These are phyloP conservation scores for Oehlia diaphana DNA, from an alignment of 192 early-diverging fungal species.

Conservation along the genomic window DNA sequence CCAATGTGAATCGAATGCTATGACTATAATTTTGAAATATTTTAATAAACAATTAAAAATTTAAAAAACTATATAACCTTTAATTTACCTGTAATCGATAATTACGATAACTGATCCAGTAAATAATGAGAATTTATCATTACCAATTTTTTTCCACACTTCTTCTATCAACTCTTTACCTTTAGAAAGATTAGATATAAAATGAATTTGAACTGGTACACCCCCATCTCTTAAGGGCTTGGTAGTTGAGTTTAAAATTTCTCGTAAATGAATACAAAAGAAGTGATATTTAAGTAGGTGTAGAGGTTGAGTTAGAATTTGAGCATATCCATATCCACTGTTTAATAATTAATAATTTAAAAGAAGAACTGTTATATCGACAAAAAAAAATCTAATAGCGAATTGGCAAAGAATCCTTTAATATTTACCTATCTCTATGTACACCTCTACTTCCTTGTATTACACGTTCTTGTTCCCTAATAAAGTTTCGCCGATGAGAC, in stretches of 20 bases:
- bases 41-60: not conserved
- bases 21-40: conserved; percentile 13
- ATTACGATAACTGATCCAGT: conserved; percentile 13
- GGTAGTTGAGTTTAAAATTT: conserved; percentile 6
- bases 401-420: no score
- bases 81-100: conserved; percentile 24
- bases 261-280: conserved; percentile 26
- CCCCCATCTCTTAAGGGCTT: conserved; percentile 6
- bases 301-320: conserved; percentile 15
- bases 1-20: conserved; percentile 29
- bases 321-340: not conserved
- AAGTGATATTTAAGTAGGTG: conserved; percentile 31
- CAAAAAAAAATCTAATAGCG: not conserved
- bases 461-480: conserved; percentile 13
- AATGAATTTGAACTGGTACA: conserved; percentile 28
- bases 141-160: conserved; percentile 16
- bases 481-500: conserved; percentile 14
- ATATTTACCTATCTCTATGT: not conserved
- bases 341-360: not conserved
- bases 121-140: conserved; percentile 18
- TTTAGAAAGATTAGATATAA: conserved; percentile 6
- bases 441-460: not conserved
- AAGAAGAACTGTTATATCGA: not conserved
- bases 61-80: not conserved
- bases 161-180: conserved; percentile 24